Evolutionary conservation across 371 early-diverging fungal genomes (phyloP).

Genomic region (Mucor irregularis): DNA sequence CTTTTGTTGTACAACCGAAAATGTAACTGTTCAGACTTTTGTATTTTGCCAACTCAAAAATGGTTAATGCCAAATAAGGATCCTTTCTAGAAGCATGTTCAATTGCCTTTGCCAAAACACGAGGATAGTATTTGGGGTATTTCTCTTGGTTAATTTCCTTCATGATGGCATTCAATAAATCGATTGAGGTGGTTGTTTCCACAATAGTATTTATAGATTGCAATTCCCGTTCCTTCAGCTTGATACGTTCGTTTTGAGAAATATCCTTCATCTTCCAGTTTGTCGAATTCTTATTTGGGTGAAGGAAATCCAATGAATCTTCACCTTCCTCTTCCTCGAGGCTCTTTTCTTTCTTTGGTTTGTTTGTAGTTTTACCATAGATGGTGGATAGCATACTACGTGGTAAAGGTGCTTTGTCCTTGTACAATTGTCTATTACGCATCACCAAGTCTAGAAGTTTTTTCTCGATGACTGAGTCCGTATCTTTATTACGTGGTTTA

Average conservation of each 20-base stretch:
- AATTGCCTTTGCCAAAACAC: slow-evolving; percentile 31
- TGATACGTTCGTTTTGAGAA: slow-evolving; percentile 1
- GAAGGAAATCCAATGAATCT: slow-evolving; percentile 1
- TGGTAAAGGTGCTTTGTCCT: slow-evolving; percentile 29
- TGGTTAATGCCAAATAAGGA: slow-evolving; percentile 47
- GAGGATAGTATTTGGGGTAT: slow-evolving; percentile 38
- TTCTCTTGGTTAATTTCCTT: slow-evolving; percentile 9
- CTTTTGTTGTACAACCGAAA: slow-evolving; percentile 38
- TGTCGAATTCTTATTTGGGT: neutral
- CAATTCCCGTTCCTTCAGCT: slow-evolving; percentile 15
- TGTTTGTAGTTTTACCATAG: slow-evolving; percentile 2
- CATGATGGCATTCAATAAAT: slow-evolving; percentile 8
- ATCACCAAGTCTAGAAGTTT: slow-evolving; percentile 27
- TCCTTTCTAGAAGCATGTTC: slow-evolving; percentile 34
- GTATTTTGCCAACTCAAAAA: slow-evolving; percentile 46
- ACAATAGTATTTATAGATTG: slow-evolving; percentile 5
- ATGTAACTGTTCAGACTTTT: slow-evolving; percentile 42
- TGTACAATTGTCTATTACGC: slow-evolving; percentile 4
- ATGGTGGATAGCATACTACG: slow-evolving; percentile 7
- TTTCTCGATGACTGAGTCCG: slow-evolving; percentile 25
- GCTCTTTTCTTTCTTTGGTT: neutral
- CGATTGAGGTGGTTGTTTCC: neutral
- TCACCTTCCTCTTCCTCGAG: neutral
- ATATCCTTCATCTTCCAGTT: slow-evolving; percentile 1
- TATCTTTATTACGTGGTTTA: neutral